These are phyloP conservation scores for Allodekkera sacchari DNA, from an alignment of 805 yeast genomes.

Conservation along the genomic window DNA sequence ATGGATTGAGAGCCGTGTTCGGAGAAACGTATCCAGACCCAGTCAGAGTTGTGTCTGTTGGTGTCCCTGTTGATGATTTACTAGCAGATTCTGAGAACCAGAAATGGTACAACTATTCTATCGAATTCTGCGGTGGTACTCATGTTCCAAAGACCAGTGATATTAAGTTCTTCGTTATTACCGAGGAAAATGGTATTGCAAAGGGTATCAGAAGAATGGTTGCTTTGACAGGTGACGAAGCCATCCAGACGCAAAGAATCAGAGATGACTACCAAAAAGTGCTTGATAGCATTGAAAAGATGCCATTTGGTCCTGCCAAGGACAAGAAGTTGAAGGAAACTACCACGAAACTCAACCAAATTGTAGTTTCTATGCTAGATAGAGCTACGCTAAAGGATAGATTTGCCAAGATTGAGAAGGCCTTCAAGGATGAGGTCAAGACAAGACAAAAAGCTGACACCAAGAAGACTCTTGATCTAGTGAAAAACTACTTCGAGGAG, in stretches of 20 bases:
- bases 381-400: constrained; percentile 69
- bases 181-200: constrained; percentile 96
- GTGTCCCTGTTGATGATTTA: constrained; percentile 79
- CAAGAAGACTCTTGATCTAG: constrained; percentile 71
- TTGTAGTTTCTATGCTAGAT: constrained; percentile 71
- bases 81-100: constrained; percentile 59
- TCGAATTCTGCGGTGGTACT: constrained; percentile 99
- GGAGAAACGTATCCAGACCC: constrained; percentile 99
- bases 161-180: constrained; percentile 79
- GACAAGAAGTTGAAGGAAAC: constrained; percentile 77
- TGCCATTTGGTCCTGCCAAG: constrained; percentile 68
- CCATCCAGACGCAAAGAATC: constrained; percentile 79
- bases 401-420: constrained; percentile 74
- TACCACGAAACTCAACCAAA: constrained; percentile 76
- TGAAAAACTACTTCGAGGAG: constrained; percentile 59
- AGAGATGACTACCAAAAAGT: constrained; percentile 64
- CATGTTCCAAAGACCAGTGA: constrained; percentile 91
- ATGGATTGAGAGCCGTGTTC: constrained; percentile 92
- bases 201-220: constrained; percentile 98
- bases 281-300: constrained; percentile 48
- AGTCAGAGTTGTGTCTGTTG: constrained; percentile 94
- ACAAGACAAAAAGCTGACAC: constrained; percentile 81
- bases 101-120: constrained; percentile 71
- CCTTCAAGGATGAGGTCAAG: constrained; percentile 81
- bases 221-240: constrained; percentile 90